phyloP scores from a whole-genome alignment of 1,139 yeast species.

The Protomyces macrosporus region DNA sequence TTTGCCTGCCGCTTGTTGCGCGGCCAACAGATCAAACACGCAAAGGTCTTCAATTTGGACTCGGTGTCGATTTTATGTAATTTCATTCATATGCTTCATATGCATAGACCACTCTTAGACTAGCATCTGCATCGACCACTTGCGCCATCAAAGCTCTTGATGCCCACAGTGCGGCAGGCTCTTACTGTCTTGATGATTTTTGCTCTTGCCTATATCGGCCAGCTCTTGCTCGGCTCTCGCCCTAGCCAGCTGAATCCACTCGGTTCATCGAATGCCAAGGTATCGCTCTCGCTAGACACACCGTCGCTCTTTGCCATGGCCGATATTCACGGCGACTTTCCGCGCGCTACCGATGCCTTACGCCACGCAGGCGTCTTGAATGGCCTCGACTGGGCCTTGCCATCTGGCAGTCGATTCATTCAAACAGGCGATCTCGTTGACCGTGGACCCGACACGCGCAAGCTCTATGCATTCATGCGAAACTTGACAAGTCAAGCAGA shows the following conservation, averaged over 20 bases:
- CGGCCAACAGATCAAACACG: constrained; percentile 62
- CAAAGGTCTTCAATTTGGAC: constrained; percentile 89
- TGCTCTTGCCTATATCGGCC: neutral
- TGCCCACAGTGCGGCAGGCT: neutral
- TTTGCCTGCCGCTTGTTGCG: constrained; percentile 67
- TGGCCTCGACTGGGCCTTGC: constrained; percentile 9
- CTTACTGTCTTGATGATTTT: neutral
- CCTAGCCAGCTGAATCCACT: neutral
- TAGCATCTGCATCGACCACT: no score
- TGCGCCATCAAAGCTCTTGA: neutral
- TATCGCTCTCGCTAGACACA: neutral
- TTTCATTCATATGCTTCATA: neutral
- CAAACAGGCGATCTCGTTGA: constrained; percentile 28
- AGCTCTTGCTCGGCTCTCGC: neutral
- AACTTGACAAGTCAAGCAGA: constrained; percentile 17
- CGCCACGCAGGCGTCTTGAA: constrained; percentile 24
- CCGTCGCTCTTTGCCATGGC: constrained; percentile 26
- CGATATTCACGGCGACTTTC: constrained; percentile 27
- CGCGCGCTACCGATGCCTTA: constrained; percentile 19
- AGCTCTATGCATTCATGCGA: constrained; percentile 18
- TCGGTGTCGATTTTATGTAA: constrained; percentile 64
- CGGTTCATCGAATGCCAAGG: no score
- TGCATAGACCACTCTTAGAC: no score
- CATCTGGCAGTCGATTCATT: constrained; percentile 22
- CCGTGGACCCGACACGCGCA: constrained; percentile 27